A percentile compares a stretch with the other conserved stretches of the same genome.
Evolutionary conservation across 2,329 filamentous ascomycete genomes (phyloP).

Genomic region (Magnaporthiopsis rhizophila): DNA sequence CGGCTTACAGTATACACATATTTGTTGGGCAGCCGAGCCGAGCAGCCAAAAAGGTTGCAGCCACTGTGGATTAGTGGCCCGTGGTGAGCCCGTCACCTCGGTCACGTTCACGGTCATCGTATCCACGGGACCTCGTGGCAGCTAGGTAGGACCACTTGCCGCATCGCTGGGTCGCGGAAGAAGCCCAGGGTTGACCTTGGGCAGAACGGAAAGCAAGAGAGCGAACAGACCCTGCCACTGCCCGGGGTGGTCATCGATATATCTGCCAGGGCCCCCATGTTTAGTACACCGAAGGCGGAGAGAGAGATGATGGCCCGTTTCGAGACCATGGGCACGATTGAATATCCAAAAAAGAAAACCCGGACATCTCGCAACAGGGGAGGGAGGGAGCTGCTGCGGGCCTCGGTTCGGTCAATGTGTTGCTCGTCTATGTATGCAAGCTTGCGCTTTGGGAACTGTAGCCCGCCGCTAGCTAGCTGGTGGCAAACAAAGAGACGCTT

Average conservation of each 20-base stretch:
- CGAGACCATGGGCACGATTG: no score
- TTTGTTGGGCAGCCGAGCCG: neutral
- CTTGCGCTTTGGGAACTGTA: neutral
- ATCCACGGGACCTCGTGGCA: neutral
- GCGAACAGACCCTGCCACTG: neutral
- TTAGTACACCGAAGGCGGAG: no score
- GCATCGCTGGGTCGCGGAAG: neutral
- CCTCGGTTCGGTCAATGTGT: no score
- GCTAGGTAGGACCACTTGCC: neutral
- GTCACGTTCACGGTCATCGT: neutral
- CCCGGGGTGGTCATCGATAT: neutral
- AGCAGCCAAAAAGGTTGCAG: no score
- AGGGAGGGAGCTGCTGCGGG: no score
- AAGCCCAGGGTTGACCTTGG: neutral
- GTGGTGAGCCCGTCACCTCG: neutral
- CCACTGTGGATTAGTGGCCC: no score
- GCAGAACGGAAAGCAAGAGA: neutral
- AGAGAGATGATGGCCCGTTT: no score
- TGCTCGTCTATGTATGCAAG: neutral
- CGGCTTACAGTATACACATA: no score
- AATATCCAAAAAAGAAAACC: no score
- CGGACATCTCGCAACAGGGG: no score
- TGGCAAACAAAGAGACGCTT: neutral
- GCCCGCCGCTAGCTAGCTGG: no score
- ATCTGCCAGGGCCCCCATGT: neutral